Base-by-base conservation (phyloP, 768 basidiomycete species). In the Lanmaoa rubissima region DNA sequence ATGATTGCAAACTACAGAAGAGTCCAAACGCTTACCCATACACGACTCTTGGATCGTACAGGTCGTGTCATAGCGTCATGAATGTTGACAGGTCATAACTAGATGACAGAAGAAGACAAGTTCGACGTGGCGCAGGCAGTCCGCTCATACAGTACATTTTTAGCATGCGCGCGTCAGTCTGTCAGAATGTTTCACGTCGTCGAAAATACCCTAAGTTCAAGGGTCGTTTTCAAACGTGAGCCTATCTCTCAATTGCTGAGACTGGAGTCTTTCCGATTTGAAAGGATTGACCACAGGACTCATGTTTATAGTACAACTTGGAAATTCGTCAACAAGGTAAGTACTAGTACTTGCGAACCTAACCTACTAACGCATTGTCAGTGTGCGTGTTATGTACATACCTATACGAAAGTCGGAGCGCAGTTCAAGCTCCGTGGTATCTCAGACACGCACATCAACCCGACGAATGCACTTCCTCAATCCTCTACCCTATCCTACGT, bases 251-350 rank as follows among this genome's bases (percentile, higher is more conserved):
- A 28, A 28, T n/a, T 50, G 38, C 26, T 14, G 13, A 32, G 31
- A 31, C 28, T 45, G 2, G 32, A 14, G 42, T 24, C 21, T 24
- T 14, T 14, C 21, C 12, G 14, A 17, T 11, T 24, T 24, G 14
- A 39, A 24, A 17, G 35, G 34, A 98, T 71, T 98, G 96, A 14
- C 96, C 95, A 65, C 95, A 98, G 1, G 94, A 96, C 70, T 98
- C 96, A 75, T 98, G 96, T 74, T 97, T 96, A 80, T 98, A 98
- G 78, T 24, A 24, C 21, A 98, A 98, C 82, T 90, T 58, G 32
- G 34, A 24, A 16, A 11, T 5, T 17, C 16, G 47, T 38, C 16
- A 38, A 38, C 55, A 17, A 56, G 36, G 40, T 48, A 38, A n/a
- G n/a, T n/a, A n/a, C n/a, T n/a, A n/a, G n/a, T n/a, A n/a, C n/a